Evolutionary conservation across 2,329 filamentous ascomycete species (phyloP), one percentile per base, ranked within the genome.

Genomic region (Ophiostoma novo-ulmi): DNA sequence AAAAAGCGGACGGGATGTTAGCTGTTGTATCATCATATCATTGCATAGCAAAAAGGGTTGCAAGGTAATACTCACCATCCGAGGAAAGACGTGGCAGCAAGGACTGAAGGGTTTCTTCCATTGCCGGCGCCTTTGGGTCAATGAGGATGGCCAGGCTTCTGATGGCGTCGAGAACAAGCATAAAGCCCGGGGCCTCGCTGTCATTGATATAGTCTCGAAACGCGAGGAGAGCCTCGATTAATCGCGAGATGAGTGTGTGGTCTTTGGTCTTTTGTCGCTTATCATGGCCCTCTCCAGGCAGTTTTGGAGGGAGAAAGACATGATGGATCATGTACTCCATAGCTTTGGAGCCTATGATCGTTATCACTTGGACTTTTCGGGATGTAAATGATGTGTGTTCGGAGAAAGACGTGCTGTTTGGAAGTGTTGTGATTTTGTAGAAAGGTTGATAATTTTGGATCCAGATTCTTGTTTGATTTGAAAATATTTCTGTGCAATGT

Each of bases 321-420:
- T 70, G 69, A 38, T 70, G 69, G 11, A 70, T 14, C 22, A 70
- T 65, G 61, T 65, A 65, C 35, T n/a, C 35, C 61, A 65, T 48
- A 17, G 4, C 20, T 7, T 48, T n/a, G 44, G 44, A 48, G 44
- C 2, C 20, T 17, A 48, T 48, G 44, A n/a, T n/a, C 7, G 17
- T n/a, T 5, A 48, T 48, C 14, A 48, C 20, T 14, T 14, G 17
- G 44, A 17, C 20, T 39, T 39, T 13, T 39, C 38, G 10, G 7
- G 6, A 13, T 39, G 38, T 39, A 10, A 13, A 1, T 39, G 38
- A 39, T 39, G 38, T 1, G 11, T 39, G 38, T 39, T 10, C 31
- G 3, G 31, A 31, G 38, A 39, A 39, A 39, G 10, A 39, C 13
- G 38, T 39, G 38, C 6, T 39, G 38, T 39, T 39, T 10, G 10